phyloP scores from a whole-genome alignment of 1,284 basidiomycete species.

The Sanguinoderma infundibulare region DNA sequence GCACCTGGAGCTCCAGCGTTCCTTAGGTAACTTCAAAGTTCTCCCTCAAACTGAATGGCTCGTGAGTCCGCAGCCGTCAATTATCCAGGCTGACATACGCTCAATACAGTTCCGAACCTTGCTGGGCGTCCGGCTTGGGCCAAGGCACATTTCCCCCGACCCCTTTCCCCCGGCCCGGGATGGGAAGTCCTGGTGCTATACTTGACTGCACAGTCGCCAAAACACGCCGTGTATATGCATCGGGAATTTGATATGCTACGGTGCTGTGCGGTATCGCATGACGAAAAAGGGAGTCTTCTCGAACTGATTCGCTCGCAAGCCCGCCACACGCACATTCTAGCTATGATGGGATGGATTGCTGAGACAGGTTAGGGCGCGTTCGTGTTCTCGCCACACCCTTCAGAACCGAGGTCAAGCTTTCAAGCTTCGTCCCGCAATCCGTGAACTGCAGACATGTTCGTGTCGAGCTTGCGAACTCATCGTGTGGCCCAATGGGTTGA shows the following conservation, averaged over 20 bases:
- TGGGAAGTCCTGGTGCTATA: too few species aligned
- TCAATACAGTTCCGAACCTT: background rate
- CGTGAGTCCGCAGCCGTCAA: background rate
- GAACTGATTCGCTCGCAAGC: background rate
- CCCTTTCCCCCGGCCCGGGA: background rate
- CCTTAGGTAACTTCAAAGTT: background rate
- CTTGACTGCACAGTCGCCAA: too few species aligned
- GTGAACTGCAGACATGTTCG: too few species aligned
- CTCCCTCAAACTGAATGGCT: background rate
- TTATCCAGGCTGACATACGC: background rate
- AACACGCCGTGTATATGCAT: too few species aligned
- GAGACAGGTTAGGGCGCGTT: too few species aligned
- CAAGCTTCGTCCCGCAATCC: too few species aligned
- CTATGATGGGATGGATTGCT: background rate
- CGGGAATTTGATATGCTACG: background rate
- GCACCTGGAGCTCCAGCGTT: background rate
- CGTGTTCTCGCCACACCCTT: too few species aligned
- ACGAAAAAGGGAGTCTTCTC: background rate
- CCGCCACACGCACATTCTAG: background rate
- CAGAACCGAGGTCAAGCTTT: too few species aligned
- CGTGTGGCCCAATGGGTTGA: too few species aligned
- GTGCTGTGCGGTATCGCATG: background rate
- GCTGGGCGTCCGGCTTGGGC: background rate
- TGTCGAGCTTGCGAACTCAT: too few species aligned
- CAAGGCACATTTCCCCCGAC: too few species aligned